A percentile compares a stretch with the other conserved stretches of the same genome.
Evolutionary conservation across 768 basidiomycete genomes (phyloP).

Genomic region (Tremella fuciformis): DNA sequence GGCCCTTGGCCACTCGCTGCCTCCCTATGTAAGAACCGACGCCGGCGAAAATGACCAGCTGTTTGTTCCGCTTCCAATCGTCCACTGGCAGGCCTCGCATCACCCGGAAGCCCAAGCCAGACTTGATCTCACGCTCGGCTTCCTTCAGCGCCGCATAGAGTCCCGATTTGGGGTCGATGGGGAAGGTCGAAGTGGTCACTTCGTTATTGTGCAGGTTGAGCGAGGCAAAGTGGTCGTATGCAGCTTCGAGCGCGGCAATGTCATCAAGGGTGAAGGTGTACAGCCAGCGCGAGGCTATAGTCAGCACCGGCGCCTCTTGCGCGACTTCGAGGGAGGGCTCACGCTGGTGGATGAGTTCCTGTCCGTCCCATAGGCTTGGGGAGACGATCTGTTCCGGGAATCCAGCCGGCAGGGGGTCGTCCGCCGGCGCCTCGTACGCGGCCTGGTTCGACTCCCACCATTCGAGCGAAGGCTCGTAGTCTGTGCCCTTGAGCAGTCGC

Average conservation of each 20-base stretch:
- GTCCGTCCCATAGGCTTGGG: conserved; percentile 26
- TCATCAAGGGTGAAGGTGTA: conserved; percentile 23
- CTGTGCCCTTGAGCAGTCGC: no score
- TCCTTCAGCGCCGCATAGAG: conserved; percentile 15
- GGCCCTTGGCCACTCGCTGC: conserved; percentile 12
- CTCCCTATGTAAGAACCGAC: conserved; percentile 25
- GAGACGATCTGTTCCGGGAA: conserved; percentile 18
- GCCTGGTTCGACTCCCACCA: conserved; percentile 26
- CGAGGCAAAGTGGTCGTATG: conserved; percentile 27
- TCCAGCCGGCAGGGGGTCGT: conserved; percentile 21
- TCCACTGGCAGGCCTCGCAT: conserved; percentile 32
- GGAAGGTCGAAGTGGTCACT: conserved; percentile 20
- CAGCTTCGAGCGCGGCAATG: conserved; percentile 15
- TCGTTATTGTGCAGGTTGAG: conserved; percentile 18
- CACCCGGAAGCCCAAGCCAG: conserved; percentile 28
- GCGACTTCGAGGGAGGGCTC: conserved; percentile 9
- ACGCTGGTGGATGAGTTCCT: conserved; percentile 27
- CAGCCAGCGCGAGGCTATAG: conserved; percentile 23
- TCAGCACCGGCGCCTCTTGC: background rate
- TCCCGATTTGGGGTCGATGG: conserved; percentile 11
- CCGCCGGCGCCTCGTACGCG: conserved; percentile 15
- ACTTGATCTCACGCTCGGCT: conserved; percentile 20
- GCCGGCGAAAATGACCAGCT: conserved; percentile 26
- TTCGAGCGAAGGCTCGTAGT: conserved; percentile 23
- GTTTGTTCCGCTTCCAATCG: conserved; percentile 21